Base-by-base conservation (phyloP, 2,329 filamentous ascomycete genomes). In the Shiraia sp. region DNA sequence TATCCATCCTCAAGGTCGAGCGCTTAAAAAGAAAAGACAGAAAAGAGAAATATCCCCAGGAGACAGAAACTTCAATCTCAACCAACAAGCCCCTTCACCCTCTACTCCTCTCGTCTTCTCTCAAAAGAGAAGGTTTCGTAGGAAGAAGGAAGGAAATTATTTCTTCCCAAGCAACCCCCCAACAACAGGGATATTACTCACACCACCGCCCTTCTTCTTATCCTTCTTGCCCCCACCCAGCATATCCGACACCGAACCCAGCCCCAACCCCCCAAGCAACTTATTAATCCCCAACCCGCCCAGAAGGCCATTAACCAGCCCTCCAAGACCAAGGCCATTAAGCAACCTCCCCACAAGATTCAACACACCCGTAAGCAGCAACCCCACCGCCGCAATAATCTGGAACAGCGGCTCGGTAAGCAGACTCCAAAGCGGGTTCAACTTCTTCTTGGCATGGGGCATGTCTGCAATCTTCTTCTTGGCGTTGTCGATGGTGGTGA, bases 371-470 rank as follows among this genome's bases (percentile, higher is more conserved):
- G 78, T 85, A 47, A 96, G 77, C 50, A 96, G 71, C 45, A 96
- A 73, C 15, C 91, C 91, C 32, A 96, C 90, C 9, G 88, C 90
- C 7, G 90, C 89, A 34, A 96, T 80, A 65, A 96, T 96, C 79
- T 96, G 91, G 79, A 90, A 89, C 15, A 96, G 76, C 9, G 91
- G 91, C 77, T 96, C 89, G 25, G 83, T 83, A 53, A 93, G 75
- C 34, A 96, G 76, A 22, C 77, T 83, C 90, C 90, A 95, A 22
- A 96, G 82, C 9, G 91, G 90, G 74, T 92, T 96, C 47, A 96
- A 79, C 76, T 92, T 85, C 79, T 95, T 92, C 85, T 96, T 95
- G 30, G 90, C 91, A 55, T 95, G 87, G 5, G 91, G 90, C 88
- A 96, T 93, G 63, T 88, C 87, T 62, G 87, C 83, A 47, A 96